Evolutionary conservation across 2,329 filamentous ascomycete species (phyloP).

Genomic region (Aspergillus luchuensis): DNA sequence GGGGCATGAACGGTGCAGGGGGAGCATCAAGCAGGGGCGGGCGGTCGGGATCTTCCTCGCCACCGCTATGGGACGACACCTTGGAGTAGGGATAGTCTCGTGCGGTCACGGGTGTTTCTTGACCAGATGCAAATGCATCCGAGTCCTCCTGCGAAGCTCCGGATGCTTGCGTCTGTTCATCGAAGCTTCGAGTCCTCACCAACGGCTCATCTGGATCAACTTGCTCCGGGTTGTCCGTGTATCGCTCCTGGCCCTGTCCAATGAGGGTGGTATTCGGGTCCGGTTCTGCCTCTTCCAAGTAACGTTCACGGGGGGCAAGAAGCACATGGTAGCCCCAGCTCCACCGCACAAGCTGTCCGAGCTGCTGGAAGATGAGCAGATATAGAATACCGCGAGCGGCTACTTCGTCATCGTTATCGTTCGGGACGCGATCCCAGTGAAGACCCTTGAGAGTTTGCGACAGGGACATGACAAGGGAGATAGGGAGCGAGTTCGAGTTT

Average conservation of each 20-base stretch:
- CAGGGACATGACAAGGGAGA: constrained; percentile 90
- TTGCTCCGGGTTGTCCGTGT: constrained; percentile 43
- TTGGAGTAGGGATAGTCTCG: constrained; percentile 41
- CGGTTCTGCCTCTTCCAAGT: constrained; percentile 46
- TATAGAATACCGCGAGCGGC: constrained; percentile 92
- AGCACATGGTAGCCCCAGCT: constrained; percentile 97
- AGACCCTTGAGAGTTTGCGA: constrained; percentile 89
- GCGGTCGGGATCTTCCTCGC: constrained; percentile 23
- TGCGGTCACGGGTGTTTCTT: constrained; percentile 42
- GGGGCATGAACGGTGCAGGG: constrained; percentile 40
- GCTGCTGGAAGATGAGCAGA: constrained; percentile 93
- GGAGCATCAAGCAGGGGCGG: constrained; percentile 33
- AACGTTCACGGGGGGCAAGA: constrained; percentile 74
- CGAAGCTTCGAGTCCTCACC: constrained; percentile 35
- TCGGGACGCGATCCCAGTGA: constrained; percentile 88
- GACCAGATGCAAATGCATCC: constrained; percentile 39
- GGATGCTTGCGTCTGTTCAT: constrained; percentile 23
- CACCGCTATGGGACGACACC: constrained; percentile 26
- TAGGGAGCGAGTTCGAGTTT: constrained; percentile 96
- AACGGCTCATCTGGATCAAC: constrained; percentile 41
- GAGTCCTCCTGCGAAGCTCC: constrained; percentile 18
- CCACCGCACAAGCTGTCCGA: constrained; percentile 93
- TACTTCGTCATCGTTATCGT: constrained; percentile 94
- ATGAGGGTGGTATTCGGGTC: constrained; percentile 38
- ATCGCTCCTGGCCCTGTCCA: constrained; percentile 43